Evolutionary conservation across 2,329 filamentous ascomycete species (phyloP).

Genomic region (Penicillium frequentans): DNA sequence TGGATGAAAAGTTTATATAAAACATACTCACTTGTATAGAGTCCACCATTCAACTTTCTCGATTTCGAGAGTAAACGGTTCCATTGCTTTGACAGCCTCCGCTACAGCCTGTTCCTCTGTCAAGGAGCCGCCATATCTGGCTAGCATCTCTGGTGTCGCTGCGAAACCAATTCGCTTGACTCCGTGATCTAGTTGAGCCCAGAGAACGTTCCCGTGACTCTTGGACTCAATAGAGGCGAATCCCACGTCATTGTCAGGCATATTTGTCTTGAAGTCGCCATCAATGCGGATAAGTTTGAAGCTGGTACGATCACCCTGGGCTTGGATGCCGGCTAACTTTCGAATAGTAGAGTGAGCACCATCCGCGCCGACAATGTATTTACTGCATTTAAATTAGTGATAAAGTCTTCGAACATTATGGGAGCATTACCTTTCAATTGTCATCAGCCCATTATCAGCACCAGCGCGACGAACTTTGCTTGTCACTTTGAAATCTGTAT

Average conservation of each 20-base stretch:
- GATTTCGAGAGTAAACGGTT: not conserved
- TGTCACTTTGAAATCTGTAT: not conserved
- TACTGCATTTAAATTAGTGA: not conserved
- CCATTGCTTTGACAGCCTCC: not conserved
- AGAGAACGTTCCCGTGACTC: not conserved
- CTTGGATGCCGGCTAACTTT: not conserved
- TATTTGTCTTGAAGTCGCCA: not conserved
- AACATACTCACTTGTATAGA: no score
- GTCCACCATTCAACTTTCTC: not conserved
- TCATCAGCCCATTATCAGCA: not conserved
- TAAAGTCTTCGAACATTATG: not conserved
- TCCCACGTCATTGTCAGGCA: not conserved
- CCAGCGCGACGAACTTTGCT: not conserved
- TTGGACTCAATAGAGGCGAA: not conserved
- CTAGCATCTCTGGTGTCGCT: not conserved
- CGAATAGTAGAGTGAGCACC: not conserved
- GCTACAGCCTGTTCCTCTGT: not conserved
- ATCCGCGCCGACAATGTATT: not conserved
- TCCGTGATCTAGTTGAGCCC: not conserved
- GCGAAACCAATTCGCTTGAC: not conserved
- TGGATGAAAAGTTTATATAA: no score
- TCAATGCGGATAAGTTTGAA: not conserved
- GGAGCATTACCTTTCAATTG: not conserved
- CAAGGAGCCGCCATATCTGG: not conserved
- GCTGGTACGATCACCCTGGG: not conserved